Conservation (phyloP, 2,329 filamentous ascomycete species). For the Aspergillus hiratsukae region DNA sequence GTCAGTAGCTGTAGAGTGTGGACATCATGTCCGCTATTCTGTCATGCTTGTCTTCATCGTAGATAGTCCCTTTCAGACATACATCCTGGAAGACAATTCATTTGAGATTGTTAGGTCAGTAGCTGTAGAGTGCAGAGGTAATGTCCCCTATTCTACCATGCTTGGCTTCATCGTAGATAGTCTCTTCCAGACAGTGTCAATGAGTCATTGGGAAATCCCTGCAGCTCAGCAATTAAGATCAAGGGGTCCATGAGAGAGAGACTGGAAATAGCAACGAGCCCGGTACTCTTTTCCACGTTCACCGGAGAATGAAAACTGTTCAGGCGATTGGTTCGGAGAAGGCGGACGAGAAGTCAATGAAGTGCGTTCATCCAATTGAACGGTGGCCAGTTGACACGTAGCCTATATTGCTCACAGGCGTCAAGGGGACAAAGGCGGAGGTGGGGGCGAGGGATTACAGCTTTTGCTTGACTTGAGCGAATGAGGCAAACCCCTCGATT, state of each 20-base stretch:
- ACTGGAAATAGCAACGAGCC: neutral
- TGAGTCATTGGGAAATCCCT: neutral
- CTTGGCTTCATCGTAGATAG: neutral
- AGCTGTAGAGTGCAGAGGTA: neutral
- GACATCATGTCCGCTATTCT: too few species aligned
- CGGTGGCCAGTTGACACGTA: too few species aligned
- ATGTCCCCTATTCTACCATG: neutral
- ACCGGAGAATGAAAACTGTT: neutral
- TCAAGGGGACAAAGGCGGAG: slow-evolving; percentile 3
- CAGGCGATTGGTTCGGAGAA: neutral
- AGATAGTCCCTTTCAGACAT: too few species aligned
- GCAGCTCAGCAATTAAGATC: neutral
- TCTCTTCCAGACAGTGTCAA: neutral
- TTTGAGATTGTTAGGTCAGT: neutral
- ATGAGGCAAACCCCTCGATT: neutral
- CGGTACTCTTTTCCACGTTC: neutral
- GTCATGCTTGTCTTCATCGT: too few species aligned
- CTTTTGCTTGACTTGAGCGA: neutral
- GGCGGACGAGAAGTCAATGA: neutral
- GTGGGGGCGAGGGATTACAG: neutral
- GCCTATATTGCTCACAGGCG: too few species aligned
- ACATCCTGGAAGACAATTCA: neutral
- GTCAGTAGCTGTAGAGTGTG: too few species aligned
- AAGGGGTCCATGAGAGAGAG: neutral
- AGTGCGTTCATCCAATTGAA: neutral